Evolutionary conservation across 768 basidiomycete species (phyloP).

Genomic region (Boletus bicolor): DNA sequence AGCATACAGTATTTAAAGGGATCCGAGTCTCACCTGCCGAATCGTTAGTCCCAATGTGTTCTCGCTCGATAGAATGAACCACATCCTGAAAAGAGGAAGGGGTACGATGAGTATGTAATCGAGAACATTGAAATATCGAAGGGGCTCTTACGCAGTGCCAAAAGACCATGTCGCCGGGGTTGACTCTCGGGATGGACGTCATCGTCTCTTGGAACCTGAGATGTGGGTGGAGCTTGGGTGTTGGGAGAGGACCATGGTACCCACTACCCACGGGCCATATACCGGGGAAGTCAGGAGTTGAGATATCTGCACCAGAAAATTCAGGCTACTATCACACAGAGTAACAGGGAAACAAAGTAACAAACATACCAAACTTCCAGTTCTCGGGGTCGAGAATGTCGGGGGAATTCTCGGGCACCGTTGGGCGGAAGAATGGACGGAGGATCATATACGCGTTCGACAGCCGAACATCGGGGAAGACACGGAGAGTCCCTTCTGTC

Average conservation of each 20-base stretch:
- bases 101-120: background rate
- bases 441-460: conserved; percentile 73
- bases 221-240: conserved; percentile 61
- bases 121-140: background rate
- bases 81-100: conserved; percentile 35
- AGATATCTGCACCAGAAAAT: conserved; percentile 37
- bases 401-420: conserved; percentile 37
- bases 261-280: conserved; percentile 30
- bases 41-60: conserved; percentile 52
- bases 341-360: conserved; percentile 8
- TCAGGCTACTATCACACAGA: conserved; percentile 19
- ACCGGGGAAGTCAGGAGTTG: conserved; percentile 51
- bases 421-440: conserved; percentile 70
- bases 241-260: conserved; percentile 45
- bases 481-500: conserved; percentile 62
- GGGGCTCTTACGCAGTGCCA: conserved; percentile 59
- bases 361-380: conserved; percentile 47
- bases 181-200: conserved; percentile 67
- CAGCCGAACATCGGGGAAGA: conserved; percentile 63
- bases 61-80: conserved; percentile 45
- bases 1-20: background rate
- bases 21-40: conserved; percentile 46
- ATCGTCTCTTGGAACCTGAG: conserved; percentile 60
- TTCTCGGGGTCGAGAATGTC: conserved; percentile 47
- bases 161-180: conserved; percentile 75